Conservation (phyloP, 805 yeast genomes). For the Metschnikowia amazonensis region DNA sequence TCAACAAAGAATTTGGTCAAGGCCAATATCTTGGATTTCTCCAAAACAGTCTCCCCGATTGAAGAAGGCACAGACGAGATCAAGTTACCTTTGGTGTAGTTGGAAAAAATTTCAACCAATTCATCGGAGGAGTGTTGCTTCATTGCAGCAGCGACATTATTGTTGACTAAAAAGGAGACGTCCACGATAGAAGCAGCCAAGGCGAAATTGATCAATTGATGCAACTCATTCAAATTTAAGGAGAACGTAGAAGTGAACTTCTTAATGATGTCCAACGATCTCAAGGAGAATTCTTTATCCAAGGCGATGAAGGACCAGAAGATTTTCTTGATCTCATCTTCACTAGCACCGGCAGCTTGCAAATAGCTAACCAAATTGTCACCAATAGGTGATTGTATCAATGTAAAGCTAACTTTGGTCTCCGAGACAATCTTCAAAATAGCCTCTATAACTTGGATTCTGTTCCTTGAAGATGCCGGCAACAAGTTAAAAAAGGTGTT, state of each 20-base stretch:
- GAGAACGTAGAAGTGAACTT: slow-evolving; percentile 29
- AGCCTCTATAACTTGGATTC: slow-evolving; percentile 29
- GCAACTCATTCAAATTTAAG: slow-evolving; percentile 25
- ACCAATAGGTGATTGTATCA: slow-evolving; percentile 36
- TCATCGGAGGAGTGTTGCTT: slow-evolving; percentile 24
- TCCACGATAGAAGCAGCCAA: slow-evolving; percentile 36
- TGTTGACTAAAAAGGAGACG: slow-evolving; percentile 40
- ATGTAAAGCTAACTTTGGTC: slow-evolving; percentile 29
- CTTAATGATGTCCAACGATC: slow-evolving; percentile 35
- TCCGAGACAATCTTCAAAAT: slow-evolving; percentile 31
- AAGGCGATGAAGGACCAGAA: slow-evolving; percentile 39
- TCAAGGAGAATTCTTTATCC: slow-evolving; percentile 28
- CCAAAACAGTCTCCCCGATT: slow-evolving; percentile 25
- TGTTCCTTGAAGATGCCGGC: slow-evolving; percentile 29
- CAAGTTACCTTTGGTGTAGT: slow-evolving; percentile 36
- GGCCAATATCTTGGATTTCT: slow-evolving; percentile 38
- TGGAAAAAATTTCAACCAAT: slow-evolving; percentile 27
- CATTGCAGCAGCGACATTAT: slow-evolving; percentile 36
- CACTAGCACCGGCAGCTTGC: slow-evolving; percentile 28
- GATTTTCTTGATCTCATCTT: slow-evolving; percentile 25
- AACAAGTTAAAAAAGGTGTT: slow-evolving; percentile 41
- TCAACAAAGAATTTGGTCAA: slow-evolving; percentile 37
- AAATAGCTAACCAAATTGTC: slow-evolving; percentile 36
- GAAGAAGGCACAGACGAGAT: slow-evolving; percentile 21
- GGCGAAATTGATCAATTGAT: slow-evolving; percentile 32